These are phyloP conservation scores for Coemansia sp. DNA, from an alignment of 192 early-diverging fungal species.

Conservation along the genomic window DNA sequence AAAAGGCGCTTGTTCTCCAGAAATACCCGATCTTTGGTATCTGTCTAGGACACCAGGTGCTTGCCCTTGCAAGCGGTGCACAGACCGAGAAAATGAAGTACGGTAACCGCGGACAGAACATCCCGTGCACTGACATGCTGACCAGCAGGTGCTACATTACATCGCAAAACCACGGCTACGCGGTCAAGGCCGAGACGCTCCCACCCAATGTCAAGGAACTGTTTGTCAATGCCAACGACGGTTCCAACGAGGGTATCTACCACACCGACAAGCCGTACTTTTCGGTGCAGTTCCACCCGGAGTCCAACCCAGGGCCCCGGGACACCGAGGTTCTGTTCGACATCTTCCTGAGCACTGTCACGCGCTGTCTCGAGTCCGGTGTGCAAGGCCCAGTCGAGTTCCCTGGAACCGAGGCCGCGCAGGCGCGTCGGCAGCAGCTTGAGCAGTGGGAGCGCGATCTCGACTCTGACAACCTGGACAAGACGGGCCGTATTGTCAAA, in stretches of 20 bases:
- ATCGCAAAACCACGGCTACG: constrained; percentile 98
- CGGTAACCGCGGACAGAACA: constrained; percentile 99
- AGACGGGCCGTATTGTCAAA: constrained; percentile 53
- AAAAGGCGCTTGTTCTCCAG: constrained; percentile 62
- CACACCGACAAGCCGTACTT: constrained; percentile 90
- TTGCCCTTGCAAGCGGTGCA: constrained; percentile 92
- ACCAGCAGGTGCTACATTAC: constrained; percentile 98
- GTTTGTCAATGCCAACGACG: constrained; percentile 98
- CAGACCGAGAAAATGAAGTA: constrained; percentile 95
- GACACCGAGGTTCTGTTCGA: constrained; percentile 99
- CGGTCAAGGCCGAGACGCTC: constrained; percentile 83
- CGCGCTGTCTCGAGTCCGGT: constrained; percentile 65
- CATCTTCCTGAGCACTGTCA: constrained; percentile 80
- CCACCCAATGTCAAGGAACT: constrained; percentile 69
- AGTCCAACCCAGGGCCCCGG: constrained; percentile 92
- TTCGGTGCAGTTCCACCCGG: constrained; percentile 99
- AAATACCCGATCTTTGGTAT: constrained; percentile 98
- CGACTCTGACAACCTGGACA: constrained; percentile 40
- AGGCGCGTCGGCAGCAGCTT: constrained; percentile 34
- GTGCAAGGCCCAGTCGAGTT: constrained; percentile 71
- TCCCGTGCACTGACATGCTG: constrained; percentile 95
- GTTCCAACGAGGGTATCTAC: constrained; percentile 98
- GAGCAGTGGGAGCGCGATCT: constrained; percentile 51
- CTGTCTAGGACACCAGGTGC: constrained; percentile 97
- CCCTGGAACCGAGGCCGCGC: constrained; percentile 58